Conservation (phyloP, 768 basidiomycete genomes). For the Udeniomyces megalosporus region DNA sequence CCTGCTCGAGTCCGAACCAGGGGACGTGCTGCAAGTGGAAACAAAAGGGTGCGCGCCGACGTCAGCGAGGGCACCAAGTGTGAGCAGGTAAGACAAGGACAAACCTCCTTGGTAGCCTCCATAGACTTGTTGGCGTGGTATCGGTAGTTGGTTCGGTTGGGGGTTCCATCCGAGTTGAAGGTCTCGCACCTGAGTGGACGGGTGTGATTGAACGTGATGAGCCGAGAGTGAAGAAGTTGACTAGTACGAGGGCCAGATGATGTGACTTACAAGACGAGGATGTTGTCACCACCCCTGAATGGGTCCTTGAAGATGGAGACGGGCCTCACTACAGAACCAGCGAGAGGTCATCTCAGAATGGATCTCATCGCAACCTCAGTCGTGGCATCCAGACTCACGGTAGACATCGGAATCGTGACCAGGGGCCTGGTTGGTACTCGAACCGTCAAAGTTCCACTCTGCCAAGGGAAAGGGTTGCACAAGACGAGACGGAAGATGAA, state of each 20-base stretch:
- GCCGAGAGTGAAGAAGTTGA: background rate
- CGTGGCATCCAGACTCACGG: constrained; percentile 25
- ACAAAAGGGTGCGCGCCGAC: background rate
- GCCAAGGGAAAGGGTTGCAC: background rate
- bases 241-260: too few species aligned
- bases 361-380: background rate
- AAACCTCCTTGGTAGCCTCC: constrained; percentile 58
- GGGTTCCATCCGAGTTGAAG: constrained; percentile 97
- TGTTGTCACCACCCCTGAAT: constrained; percentile 97
- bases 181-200: constrained; percentile 75
- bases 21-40: constrained; percentile 39
- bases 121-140: constrained; percentile 87
- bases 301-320: constrained; percentile 96
- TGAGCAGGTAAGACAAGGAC: too few species aligned
- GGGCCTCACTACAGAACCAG: constrained; percentile 41
- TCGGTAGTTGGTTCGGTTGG: constrained; percentile 90
- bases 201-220: background rate
- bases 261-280: constrained; percentile 49
- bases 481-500: background rate
- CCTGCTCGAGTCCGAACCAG: constrained; percentile 99
- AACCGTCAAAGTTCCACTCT: constrained; percentile 15
- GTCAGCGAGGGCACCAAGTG: background rate
- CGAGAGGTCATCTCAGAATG: too few species aligned
- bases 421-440: constrained; percentile 75
- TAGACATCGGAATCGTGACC: constrained; percentile 93